Evolutionary conservation across 306 rosid genomes (phyloP).

Genomic region (Prunus persica): Prunus_persica_NCBIv2 NC_034015.1:21802001-21802500

Average conservation of each 20-base stretch:
- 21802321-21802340: constrained; percentile 5
- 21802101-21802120: constrained; percentile 23
- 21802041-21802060: background rate
- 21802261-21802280: constrained; percentile 74
- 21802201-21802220: constrained; percentile 55
- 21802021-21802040: background rate
- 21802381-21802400: constrained; percentile 8
- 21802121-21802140: constrained; percentile 53
- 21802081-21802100: constrained; percentile 13
- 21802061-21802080: background rate
- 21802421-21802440: constrained; percentile 66
- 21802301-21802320: background rate
- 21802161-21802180: constrained; percentile 59
- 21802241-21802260: constrained; percentile 67
- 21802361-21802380: constrained; percentile 2
- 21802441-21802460: constrained; percentile 76
- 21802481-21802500: constrained; percentile 75
- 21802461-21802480: constrained; percentile 78
- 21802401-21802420: constrained; percentile 7
- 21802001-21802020: background rate
- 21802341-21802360: constrained; percentile 4
- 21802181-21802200: constrained; percentile 62
- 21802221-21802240: constrained; percentile 68
- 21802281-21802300: constrained; percentile 27
- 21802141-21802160: constrained; percentile 69